Base-by-base conservation (phyloP, 305 asterid genomes). In the Fraxinus sp. region DNA sequence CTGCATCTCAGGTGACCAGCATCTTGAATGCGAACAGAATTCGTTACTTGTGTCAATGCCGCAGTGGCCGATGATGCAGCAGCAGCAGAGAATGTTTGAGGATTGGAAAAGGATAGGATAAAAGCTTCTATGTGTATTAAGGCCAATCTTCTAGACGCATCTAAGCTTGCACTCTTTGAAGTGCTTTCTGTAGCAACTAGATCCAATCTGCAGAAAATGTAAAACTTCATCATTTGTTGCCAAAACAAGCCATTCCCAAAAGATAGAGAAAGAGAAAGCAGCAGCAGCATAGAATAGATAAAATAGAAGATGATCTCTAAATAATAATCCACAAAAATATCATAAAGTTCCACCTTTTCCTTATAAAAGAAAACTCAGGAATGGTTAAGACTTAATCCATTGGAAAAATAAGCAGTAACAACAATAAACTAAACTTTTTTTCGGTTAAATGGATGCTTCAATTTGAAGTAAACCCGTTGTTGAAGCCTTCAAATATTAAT, bases 1-100 rank as follows among this genome's bases (percentile, higher is more conserved):
- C 99, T 95, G 99, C 99, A 95, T 91, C 97, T 90, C 33, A 95
- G 93, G 89, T 95, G 98, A 41, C 98, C 96, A 2, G 97, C 98
- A 90, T 95, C 97, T 70, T 88, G 95, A 87, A 95, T 94, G 8
- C 97, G 95, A 62, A 97, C 94, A 28, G 91, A 86, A 87, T 95
- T 98, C 5, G 96, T 90, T 35, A 95, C 89, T 86, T 90, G 97
- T 76, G 91, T 37, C 83, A 94, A 81, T 76, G 97, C 92, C 46
- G 97, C 91, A 81, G 97, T 93, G 84, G 92, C 86, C 1, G 91
- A 89, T 36, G 97, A 94, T 44, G 92, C 86, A 35, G 95, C 92
- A 81, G 97, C 99, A 80, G 92, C 88, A 78, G 94, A 76, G 87
- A 95, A 92, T 33, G 97, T 93, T 86, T 91, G 97, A 59, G 92